Evolutionary conservation across 2,329 filamentous ascomycete genomes (phyloP).

Genomic region (Colletotrichum sidae): DNA sequence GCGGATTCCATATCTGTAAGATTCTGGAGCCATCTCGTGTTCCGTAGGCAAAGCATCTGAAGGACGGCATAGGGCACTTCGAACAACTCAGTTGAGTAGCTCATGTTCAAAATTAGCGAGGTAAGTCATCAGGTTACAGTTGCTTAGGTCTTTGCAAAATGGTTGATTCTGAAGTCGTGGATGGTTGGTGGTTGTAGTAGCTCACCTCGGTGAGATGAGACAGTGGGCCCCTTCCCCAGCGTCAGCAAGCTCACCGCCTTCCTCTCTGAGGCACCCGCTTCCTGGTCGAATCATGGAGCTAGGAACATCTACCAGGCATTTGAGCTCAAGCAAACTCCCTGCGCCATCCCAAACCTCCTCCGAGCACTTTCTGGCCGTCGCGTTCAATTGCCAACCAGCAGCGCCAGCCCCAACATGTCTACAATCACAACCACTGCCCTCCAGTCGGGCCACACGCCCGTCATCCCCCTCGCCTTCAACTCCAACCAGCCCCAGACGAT

Average conservation of each 20-base stretch:
- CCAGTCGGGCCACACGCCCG: conserved; percentile 83
- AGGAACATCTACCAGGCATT: not conserved
- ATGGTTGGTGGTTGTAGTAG: not conserved
- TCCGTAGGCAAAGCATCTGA: too few species aligned
- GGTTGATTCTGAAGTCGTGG: not conserved
- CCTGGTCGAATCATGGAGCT: conserved; percentile 14
- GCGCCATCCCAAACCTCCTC: not conserved
- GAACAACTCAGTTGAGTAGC: too few species aligned
- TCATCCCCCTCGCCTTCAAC: conserved; percentile 85
- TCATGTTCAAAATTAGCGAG: too few species aligned
- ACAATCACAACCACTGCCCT: conserved; percentile 82
- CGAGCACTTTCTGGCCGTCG: not conserved
- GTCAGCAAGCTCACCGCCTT: conserved; percentile 10
- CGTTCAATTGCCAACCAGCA: not conserved
- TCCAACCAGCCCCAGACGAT: conserved; percentile 90
- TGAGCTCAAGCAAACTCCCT: conserved; percentile 17
- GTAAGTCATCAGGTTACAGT: too few species aligned
- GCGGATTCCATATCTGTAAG: too few species aligned
- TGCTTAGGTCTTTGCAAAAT: too few species aligned
- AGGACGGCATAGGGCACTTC: too few species aligned
- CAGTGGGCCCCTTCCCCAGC: not conserved
- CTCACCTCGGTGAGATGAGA: not conserved
- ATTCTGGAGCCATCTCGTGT: too few species aligned
- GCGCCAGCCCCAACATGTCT: conserved; percentile 69
- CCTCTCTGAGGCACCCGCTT: not conserved